Evolutionary conservation across 23 red algal species (phyloP), one percentile per base, ranked within the genome.

Genomic region (Agarophyton chilense): DNA sequence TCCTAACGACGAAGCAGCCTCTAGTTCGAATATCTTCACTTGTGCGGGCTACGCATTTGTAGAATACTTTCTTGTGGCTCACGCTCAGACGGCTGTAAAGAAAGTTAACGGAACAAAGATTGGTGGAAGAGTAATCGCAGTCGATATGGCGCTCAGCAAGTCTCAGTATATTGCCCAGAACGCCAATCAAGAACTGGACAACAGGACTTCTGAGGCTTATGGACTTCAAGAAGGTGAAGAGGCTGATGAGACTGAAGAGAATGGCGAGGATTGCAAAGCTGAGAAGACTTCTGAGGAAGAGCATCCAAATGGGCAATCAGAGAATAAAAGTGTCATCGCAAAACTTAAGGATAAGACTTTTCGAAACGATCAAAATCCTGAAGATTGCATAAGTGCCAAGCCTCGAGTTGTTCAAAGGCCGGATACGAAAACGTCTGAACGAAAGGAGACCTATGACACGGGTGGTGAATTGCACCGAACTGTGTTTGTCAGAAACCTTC

Each of bases 401-500:
- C 21, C 1, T 10, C 38, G 10, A 2, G 19, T 9, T 8, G 38
- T 39, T 9, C 64, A 42, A 42, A 6, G 13, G 2, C 34, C 34
- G 40, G 18, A 41, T 18, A 11, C 18, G 1, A 14, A 43, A 28
- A 41, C 41, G 24, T 36, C 44, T 21, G 14, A 24, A 42, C 33
- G 61, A 55, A 36, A 45, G 21, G 32, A 14, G 3, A 41, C 47
- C 18, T 82, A 82, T 56, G 55, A 58, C 22, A 35, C 34, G 9
- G 14, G 36, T 13, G 57, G 82, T 7, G 93, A 95, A 42, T 42
- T 95, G 22, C 47, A 17, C 25, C 77, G 93, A 51, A 95, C 93
- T 21, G 76, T 98, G n/a, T 98, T 98, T 75, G 38, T 98, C 18
- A 55, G 92, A 22, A 98, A 98, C 47, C 19, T 98, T 51, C 71